These are phyloP conservation scores for Paramecium octaurelia DNA, from an alignment of 73 alveolate genomes.

Conservation along the genomic window DNA sequence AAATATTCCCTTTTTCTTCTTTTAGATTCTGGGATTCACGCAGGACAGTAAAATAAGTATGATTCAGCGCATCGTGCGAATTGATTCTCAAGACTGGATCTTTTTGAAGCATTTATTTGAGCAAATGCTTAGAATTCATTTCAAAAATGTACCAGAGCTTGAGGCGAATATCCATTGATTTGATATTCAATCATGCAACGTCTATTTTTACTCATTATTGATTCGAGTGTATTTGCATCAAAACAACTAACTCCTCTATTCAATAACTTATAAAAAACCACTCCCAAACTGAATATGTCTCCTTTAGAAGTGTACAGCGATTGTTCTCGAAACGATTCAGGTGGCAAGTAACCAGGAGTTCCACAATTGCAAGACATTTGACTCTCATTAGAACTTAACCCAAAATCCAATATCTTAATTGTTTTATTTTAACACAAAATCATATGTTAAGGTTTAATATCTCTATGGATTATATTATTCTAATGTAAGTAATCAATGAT, in stretches of 20 bases:
- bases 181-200: constrained; percentile 11
- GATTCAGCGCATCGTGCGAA: background rate
- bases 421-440: background rate
- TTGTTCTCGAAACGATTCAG: background rate
- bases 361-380: background rate
- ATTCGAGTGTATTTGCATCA: constrained; percentile 4
- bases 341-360: constrained; percentile 11
- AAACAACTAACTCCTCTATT: constrained; percentile 42
- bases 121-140: constrained; percentile 10
- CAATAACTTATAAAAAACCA: constrained; percentile 6
- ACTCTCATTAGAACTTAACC: background rate
- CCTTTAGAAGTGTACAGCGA: background rate
- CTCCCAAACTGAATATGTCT: constrained; percentile 21
- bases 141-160: constrained; percentile 6
- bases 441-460: constrained; percentile 13
- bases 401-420: background rate
- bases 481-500: background rate
- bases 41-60: background rate
- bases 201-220: constrained; percentile 1
- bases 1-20: constrained; percentile 12
- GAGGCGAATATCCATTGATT: constrained; percentile 1
- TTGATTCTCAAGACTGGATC: background rate
- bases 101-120: background rate
- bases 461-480: constrained; percentile 3
- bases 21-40: background rate